Percentiles rank a stretch among this genome's conserved stretches.
Conservation (phyloP, 345 rosid species). For the Microthlaspi erraticum region DNA sequence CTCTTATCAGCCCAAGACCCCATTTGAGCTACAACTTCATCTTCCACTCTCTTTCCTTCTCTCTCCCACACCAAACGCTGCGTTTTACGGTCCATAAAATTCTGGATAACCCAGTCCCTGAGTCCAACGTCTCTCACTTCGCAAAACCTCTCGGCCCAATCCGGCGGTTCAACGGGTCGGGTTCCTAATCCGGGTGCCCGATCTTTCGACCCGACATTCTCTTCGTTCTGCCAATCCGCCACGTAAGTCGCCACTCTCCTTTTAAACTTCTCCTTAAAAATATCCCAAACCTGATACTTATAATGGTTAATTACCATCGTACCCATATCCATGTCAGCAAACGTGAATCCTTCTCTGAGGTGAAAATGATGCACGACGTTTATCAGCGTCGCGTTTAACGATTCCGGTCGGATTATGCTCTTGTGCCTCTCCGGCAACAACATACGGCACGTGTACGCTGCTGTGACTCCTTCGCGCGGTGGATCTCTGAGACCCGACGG, state of each 20-base stretch:
- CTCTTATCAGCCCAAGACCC: constrained; percentile 25
- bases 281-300: constrained; percentile 89
- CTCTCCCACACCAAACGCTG: constrained; percentile 68
- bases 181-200: constrained; percentile 86
- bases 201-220: constrained; percentile 76
- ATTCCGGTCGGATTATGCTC: constrained; percentile 77
- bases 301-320: constrained; percentile 73
- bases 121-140: constrained; percentile 72
- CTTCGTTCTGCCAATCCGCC: constrained; percentile 73
- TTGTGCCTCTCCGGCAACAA: constrained; percentile 71
- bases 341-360: constrained; percentile 50
- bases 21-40: constrained; percentile 25
- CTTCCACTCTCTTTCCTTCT: constrained; percentile 17
- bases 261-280: constrained; percentile 77
- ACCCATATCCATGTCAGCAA: constrained; percentile 48
- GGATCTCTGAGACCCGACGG: constrained; percentile 63
- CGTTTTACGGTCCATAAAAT: constrained; percentile 48
- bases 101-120: constrained; percentile 56
- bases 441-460: constrained; percentile 70
- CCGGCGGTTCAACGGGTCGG: constrained; percentile 65
- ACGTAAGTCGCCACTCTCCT: constrained; percentile 88
- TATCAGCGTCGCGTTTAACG: constrained; percentile 65
- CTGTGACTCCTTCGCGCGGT: constrained; percentile 58
- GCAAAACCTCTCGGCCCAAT: constrained; percentile 78
- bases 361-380: constrained; percentile 90